Percentiles rank a stretch among this genome's conserved stretches.
Evolutionary conservation across 139 green algal species (phyloP).

Genomic region (Chlorella sorokiniana): DNA sequence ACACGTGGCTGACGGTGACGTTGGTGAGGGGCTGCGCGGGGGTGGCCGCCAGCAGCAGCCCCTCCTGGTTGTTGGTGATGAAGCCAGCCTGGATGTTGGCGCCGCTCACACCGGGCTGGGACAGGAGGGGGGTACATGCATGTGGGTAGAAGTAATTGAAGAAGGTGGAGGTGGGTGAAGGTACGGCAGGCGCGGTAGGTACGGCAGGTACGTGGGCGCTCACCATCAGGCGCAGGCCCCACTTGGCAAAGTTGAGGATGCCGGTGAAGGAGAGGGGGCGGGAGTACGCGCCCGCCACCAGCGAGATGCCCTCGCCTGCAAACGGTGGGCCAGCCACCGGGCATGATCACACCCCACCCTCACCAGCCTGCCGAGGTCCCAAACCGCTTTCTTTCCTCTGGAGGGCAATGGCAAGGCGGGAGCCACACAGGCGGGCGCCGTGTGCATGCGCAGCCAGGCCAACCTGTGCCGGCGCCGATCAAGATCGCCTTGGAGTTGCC

Average conservation of each 20-base stretch:
- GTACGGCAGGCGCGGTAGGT: neutral
- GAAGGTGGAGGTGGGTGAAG: neutral
- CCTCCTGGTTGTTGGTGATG: neutral
- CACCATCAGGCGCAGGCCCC: slow-evolving; percentile 12
- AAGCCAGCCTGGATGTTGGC: neutral
- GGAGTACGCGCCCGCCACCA: neutral
- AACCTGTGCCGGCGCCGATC: neutral
- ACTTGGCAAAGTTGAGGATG: slow-evolving; percentile 7
- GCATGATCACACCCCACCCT: too few species aligned
- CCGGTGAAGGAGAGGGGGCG: neutral
- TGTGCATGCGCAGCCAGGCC: neutral
- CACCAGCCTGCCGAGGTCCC: too few species aligned
- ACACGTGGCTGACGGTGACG: slow-evolving; percentile 12
- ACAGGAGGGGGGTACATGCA: neutral
- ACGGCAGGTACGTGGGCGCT: neutral
- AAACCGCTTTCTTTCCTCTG: too few species aligned
- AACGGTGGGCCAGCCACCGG: neutral
- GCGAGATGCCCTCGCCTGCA: neutral
- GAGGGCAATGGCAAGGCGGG: too few species aligned
- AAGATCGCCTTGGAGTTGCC: neutral
- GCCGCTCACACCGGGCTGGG: neutral
- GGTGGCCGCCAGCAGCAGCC: neutral
- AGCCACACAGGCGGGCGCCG: neutral
- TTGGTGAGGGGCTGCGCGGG: neutral
- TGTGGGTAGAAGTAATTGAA: neutral